Percentiles rank a stretch among this genome's conserved stretches.
phyloP scores from a whole-genome alignment of 345 rosid genomes.

The Rhodomyrtus tomentosa region DNA sequence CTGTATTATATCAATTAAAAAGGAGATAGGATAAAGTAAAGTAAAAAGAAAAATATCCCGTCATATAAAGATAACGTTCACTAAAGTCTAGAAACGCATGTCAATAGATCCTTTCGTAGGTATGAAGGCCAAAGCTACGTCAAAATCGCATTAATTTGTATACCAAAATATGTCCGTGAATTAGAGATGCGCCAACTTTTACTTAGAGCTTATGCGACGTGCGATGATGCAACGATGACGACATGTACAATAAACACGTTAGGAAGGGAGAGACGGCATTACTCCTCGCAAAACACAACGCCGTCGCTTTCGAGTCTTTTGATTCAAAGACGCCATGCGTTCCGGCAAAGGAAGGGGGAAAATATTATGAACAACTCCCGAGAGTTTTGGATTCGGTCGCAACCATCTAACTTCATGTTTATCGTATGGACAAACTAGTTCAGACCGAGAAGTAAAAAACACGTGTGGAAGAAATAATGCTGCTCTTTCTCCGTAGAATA shows the following conservation, averaged over 20 bases:
- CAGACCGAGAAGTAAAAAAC: too few relatives aligned
- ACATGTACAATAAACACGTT: neutral
- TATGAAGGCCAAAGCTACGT: neutral
- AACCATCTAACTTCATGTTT: neutral
- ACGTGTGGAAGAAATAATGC: too few relatives aligned
- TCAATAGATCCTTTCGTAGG: neutral
- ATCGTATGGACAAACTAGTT: too few relatives aligned
- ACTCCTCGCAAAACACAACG: neutral
- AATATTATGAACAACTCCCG: neutral
- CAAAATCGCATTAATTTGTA: neutral
- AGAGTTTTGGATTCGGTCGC: neutral
- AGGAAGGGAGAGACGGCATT: neutral
- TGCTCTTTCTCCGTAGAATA: neutral
- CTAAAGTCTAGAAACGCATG: too few relatives aligned
- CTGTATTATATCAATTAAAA: neutral
- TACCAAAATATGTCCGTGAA: neutral
- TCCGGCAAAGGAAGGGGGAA: rapidly evolving
- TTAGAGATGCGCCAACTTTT: rapidly evolving
- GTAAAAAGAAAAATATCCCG: too few relatives aligned
- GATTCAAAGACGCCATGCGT: neutral
- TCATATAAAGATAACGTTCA: too few relatives aligned
- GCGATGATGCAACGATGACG: rapidly evolving
- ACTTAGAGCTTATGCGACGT: neutral
- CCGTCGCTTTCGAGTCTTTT: neutral
- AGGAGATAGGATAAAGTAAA: neutral